A percentile compares a stretch with the other conserved stretches of the same genome.
Evolutionary conservation across 2,329 filamentous ascomycete genomes (phyloP).

Genomic region (Tolypocladium capitatum): DNA sequence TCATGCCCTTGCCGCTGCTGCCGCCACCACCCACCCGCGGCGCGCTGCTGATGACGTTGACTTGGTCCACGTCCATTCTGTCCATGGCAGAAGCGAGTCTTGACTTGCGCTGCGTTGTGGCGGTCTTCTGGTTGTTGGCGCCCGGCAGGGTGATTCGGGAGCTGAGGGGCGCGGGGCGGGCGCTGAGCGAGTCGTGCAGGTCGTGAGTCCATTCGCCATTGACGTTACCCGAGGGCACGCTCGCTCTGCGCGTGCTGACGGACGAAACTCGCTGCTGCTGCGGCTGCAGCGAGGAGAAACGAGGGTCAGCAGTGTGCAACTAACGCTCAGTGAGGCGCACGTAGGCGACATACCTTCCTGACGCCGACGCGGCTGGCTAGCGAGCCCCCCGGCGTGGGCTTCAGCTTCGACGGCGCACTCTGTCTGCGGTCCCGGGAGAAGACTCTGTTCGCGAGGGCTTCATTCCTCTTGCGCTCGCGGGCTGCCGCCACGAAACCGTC

Average conservation of each 20-base stretch:
- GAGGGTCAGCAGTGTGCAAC: not conserved
- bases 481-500: conserved; percentile 20
- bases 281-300: not conserved
- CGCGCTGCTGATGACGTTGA: conserved; percentile 17
- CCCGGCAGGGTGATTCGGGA: conserved; percentile 31
- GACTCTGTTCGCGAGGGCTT: conserved; percentile 58
- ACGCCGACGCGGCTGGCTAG: conserved; percentile 62
- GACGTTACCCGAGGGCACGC: conserved; percentile 37
- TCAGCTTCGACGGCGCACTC: conserved; percentile 40
- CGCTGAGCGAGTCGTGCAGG: conserved; percentile 38
- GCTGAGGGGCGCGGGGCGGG: conserved; percentile 26
- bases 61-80: conserved; percentile 25
- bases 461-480: conserved; percentile 58
- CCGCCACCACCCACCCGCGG: conserved; percentile 1
- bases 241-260: conserved; percentile 15
- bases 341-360: conserved; percentile 42
- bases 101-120: conserved; percentile 15
- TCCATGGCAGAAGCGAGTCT: conserved; percentile 33
- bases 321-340: not conserved
- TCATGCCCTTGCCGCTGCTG: conserved; percentile 34
- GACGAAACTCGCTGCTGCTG: conserved; percentile 15
- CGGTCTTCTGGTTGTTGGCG: conserved; percentile 10
- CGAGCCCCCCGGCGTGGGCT: conserved; percentile 34
- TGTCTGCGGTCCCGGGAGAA: conserved; percentile 48
- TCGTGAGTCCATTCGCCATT: conserved; percentile 62